Conservation (phyloP, 805 yeast species). For the Pichia pseudocactophila region DNA sequence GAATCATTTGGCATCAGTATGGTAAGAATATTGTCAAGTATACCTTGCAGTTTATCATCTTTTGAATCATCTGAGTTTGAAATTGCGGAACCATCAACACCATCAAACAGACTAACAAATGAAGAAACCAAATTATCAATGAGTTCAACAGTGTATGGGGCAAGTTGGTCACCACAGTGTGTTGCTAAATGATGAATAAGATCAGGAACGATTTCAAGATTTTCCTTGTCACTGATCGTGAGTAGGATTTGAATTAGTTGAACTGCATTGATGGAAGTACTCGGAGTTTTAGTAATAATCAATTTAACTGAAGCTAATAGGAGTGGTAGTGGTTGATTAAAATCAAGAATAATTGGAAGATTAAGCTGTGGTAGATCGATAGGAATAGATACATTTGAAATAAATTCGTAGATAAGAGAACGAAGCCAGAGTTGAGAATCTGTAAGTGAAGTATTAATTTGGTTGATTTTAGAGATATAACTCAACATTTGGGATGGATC, state of each 20-base stretch:
- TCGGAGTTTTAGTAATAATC: slow-evolving; percentile 4
- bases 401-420: slow-evolving; percentile 9
- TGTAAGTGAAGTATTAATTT: background rate
- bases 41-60: slow-evolving; percentile 72
- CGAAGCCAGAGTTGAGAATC: slow-evolving; percentile 9
- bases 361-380: background rate
- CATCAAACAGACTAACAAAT: slow-evolving; percentile 50
- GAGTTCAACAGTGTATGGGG: slow-evolving; percentile 79
- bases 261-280: slow-evolving; percentile 6
- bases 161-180: slow-evolving; percentile 72
- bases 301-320: slow-evolving; percentile 9
- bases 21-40: slow-evolving; percentile 74
- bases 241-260: slow-evolving; percentile 65
- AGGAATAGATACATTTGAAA: slow-evolving; percentile 3
- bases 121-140: slow-evolving; percentile 59
- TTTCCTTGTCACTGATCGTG: slow-evolving; percentile 62
- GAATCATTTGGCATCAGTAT: slow-evolving; percentile 76
- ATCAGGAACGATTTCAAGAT: slow-evolving; percentile 73
- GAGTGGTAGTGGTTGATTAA: slow-evolving; percentile 34
- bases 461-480: background rate
- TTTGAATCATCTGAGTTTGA: slow-evolving; percentile 40
- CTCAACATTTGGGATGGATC: background rate
- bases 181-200: slow-evolving; percentile 94
- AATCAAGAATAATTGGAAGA: slow-evolving; percentile 1
- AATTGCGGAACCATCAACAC: slow-evolving; percentile 20